A percentile compares a stretch with the other conserved stretches of the same genome.
Conservation (phyloP, 164 flowering plant species). For the Euptelea pleiosperma region DNA sequence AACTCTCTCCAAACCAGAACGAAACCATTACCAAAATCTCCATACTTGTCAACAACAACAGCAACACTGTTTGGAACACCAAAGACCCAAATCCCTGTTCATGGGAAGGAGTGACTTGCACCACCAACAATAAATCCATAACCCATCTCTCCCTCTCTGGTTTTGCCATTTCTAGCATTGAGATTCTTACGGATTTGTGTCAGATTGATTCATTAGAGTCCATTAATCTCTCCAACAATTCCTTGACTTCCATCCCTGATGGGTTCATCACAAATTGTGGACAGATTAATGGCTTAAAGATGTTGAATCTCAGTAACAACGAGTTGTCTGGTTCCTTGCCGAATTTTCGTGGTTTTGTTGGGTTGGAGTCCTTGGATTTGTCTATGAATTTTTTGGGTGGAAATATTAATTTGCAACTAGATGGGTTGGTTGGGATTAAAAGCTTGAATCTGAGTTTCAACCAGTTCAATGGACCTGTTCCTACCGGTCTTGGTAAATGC, state of each 20-base stretch:
- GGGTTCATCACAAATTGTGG: slow-evolving; percentile 49
- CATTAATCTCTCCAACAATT: slow-evolving; percentile 54
- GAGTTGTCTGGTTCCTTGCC: slow-evolving; percentile 38
- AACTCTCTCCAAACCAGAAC: slow-evolving; percentile 33
- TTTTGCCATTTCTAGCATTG: slow-evolving; percentile 30
- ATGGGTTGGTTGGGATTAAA: slow-evolving; percentile 37
- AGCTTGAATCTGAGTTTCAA: slow-evolving; percentile 43
- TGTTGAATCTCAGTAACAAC: slow-evolving; percentile 52
- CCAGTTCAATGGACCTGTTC: slow-evolving; percentile 32
- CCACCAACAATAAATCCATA: slow-evolving; percentile 21
- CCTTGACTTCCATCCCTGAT: slow-evolving; percentile 34
- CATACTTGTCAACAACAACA: slow-evolving; percentile 8
- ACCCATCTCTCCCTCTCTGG: slow-evolving; percentile 33
- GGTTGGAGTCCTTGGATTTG: slow-evolving; percentile 52
- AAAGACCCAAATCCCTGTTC: slow-evolving; percentile 39
- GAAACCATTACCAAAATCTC: slow-evolving; percentile 36
- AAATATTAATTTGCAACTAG: slow-evolving; percentile 35
- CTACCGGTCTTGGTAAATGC: slow-evolving; percentile 36
- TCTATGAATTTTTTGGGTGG: slow-evolving; percentile 47
- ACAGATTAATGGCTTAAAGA: slow-evolving; percentile 31
- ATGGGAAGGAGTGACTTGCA: slow-evolving; percentile 56
- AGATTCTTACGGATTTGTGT: slow-evolving; percentile 38
- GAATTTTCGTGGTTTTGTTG: slow-evolving; percentile 39
- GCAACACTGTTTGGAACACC: slow-evolving; percentile 14
- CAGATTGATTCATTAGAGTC: slow-evolving; percentile 40